Conservation (phyloP, 106 monocot genomes). For the Dendrobium nobile region DNA sequence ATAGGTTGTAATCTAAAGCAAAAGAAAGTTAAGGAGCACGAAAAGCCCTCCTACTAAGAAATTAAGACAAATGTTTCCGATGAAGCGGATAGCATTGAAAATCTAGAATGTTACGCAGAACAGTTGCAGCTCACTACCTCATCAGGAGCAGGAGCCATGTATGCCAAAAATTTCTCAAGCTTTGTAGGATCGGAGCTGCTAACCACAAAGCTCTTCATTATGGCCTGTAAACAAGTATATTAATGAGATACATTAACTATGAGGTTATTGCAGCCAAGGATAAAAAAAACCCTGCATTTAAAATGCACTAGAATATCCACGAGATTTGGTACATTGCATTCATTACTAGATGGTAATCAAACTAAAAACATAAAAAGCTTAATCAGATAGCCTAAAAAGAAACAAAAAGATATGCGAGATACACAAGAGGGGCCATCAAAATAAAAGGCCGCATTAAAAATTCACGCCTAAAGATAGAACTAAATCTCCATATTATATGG, state of each 20-base stretch:
- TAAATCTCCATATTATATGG: not conserved
- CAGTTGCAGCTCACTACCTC: slow-evolving; percentile 41
- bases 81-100: no score
- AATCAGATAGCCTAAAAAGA: not conserved
- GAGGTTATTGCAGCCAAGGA: not conserved
- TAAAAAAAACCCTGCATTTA: not conserved
- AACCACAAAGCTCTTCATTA: slow-evolving; percentile 83
- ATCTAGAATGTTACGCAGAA: not conserved
- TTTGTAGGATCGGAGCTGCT: slow-evolving; percentile 76
- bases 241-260: slow-evolving; percentile 3
- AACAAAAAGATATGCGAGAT: not conserved
- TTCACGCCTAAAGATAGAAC: not conserved
- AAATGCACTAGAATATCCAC: not conserved
- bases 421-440: not conserved
- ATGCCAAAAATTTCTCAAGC: slow-evolving; percentile 83
- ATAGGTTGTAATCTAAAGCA: not conserved
- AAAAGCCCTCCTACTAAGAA: not conserved
- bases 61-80: not conserved
- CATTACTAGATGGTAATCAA: not conserved
- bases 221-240: slow-evolving; percentile 45
- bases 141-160: slow-evolving; percentile 83
- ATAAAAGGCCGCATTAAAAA: not conserved
- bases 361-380: not conserved
- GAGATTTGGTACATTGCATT: not conserved
- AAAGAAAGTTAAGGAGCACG: not conserved